Evolutionary conservation across 768 basidiomycete species (phyloP).

Genomic region (Lentinula edodes): DNA sequence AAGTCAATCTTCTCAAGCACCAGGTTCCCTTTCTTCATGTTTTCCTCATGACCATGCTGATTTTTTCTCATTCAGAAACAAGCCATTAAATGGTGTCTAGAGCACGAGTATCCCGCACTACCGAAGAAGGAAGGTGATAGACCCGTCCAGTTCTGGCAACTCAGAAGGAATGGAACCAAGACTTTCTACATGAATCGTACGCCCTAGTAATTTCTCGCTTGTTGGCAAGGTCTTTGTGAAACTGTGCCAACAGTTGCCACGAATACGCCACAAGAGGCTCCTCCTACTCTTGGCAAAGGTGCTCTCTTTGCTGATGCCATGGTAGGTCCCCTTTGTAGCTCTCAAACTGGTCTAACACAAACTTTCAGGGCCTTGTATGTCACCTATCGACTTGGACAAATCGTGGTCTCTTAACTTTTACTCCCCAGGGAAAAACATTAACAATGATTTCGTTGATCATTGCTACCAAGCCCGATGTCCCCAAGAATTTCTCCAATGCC

Average conservation of each 20-base stretch:
- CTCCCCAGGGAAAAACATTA: slow-evolving; percentile 76
- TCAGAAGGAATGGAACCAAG: slow-evolving; percentile 50
- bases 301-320: slow-evolving; percentile 89
- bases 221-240: background rate
- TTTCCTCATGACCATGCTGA: background rate
- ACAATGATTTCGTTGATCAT: slow-evolving; percentile 81
- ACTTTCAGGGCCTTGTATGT: background rate
- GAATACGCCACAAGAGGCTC: slow-evolving; percentile 62
- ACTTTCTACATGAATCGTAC: slow-evolving; percentile 65
- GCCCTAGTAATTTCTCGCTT: slow-evolving; percentile 14
- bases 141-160: slow-evolving; percentile 89
- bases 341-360: background rate
- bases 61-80: slow-evolving; percentile 46
- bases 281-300: slow-evolving; percentile 73
- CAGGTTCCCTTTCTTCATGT: slow-evolving; percentile 43
- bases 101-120: slow-evolving; percentile 70
- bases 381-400: background rate
- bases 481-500: slow-evolving; percentile 49
- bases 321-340: slow-evolving; percentile 31
- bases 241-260: slow-evolving; percentile 56
- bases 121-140: slow-evolving; percentile 62
- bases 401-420: background rate
- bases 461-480: slow-evolving; percentile 65
- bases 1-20: slow-evolving; percentile 74
- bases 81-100: slow-evolving; percentile 83